Evolutionary conservation across 225 moss, liverwort and hornwort species (phyloP), one percentile per base, ranked within the genome.

Genomic region (Asterella californica): DNA sequence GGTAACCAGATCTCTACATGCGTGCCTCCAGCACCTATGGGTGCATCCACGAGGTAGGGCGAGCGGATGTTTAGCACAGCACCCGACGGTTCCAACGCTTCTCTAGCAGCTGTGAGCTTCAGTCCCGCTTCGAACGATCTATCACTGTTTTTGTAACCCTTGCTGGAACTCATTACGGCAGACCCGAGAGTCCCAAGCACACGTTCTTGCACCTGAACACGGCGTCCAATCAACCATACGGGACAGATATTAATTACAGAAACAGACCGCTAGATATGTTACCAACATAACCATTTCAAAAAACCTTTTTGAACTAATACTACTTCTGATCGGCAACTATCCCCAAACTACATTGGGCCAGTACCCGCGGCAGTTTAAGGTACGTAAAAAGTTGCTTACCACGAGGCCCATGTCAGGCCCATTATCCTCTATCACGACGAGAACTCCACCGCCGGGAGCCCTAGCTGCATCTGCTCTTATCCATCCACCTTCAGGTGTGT

Each of bases 1-100:
- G 95, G 95, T 72, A 95, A 87, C 95, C 95, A 95, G 54, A 95
- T 90, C 82, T 95, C 93, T 79, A 87, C 74, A 53, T 90, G 91
- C 63, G 93, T 90, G 45, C 90, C 87, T 75, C 88, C 88, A 73
- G 82, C 87, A 78, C 87, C 87, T 72, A 84, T 79, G 46, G 80
- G 77, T 42, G 83, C 86, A 67, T 88, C 87, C 48, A 86, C 81
- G 72, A 90, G 73, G 83, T 86, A 83, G 61, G 93, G 91, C 65
- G 91, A 90, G 47, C 84, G 87, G 65, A 95, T 84, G 81, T 91
- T 90, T 55, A 95, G 90, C 67, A 93, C 91, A 68, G 91, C 95
- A 61, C 90, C 90, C 49, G 90, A 77, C 69, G 86, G 89, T 62
- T 93, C 89, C 52, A 95, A 83, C 68, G 92, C 83, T 70, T 87